phyloP scores from a whole-genome alignment of 441 rosid genomes.

The Breynia disticha region DNA sequence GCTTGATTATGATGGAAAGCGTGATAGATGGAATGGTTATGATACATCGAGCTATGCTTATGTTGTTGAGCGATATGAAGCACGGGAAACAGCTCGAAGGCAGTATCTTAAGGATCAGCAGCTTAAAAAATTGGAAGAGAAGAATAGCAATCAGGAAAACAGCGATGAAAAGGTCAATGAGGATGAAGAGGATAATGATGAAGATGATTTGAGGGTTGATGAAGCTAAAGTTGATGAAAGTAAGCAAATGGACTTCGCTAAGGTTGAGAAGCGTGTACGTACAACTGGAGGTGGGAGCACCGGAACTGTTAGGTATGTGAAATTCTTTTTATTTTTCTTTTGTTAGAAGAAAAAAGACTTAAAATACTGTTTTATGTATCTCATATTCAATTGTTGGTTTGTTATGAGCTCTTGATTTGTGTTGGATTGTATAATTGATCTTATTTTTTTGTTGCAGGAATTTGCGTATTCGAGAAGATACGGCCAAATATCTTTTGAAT shows the following conservation, averaged over 20 bases:
- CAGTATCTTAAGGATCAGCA: constrained; percentile 53
- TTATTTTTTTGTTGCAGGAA: constrained; percentile 27
- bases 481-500: constrained; percentile 76
- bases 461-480: constrained; percentile 84
- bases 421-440: background rate
- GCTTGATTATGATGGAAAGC: constrained; percentile 69
- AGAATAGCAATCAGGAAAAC: constrained; percentile 33
- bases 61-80: constrained; percentile 60
- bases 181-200: constrained; percentile 43
- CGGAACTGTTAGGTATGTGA: constrained; percentile 60
- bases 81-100: constrained; percentile 59
- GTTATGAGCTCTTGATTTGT: background rate
- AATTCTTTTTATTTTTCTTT: background rate
- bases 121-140: constrained; percentile 63
- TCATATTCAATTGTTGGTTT: background rate
- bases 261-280: constrained; percentile 89
- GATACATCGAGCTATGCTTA: constrained; percentile 46
- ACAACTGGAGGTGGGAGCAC: constrained; percentile 97
- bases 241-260: constrained; percentile 87
- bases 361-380: too few species aligned
- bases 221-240: constrained; percentile 96
- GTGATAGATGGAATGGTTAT: constrained; percentile 78
- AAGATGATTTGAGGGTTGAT: constrained; percentile 67
- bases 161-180: constrained; percentile 35
- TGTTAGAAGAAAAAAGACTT: too few species aligned